phyloP scores from a whole-genome alignment of 2,329 filamentous ascomycete genomes.

The Neofusicoccum ribis region DNA sequence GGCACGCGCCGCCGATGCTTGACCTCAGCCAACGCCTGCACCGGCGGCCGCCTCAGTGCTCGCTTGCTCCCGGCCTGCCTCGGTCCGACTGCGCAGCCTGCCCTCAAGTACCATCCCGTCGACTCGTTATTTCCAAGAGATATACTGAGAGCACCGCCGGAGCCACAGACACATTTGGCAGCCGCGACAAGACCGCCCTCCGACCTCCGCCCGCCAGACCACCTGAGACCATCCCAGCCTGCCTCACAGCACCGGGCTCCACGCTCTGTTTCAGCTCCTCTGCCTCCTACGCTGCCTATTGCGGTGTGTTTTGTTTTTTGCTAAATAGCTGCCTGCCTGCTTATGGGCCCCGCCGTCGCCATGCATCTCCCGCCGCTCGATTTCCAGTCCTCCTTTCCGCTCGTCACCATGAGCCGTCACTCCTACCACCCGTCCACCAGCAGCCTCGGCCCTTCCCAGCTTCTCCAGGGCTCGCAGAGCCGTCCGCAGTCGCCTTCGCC shows the following conservation, averaged over 20 bases:
- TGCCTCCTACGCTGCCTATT: neutral
- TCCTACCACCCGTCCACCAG: conserved; percentile 16
- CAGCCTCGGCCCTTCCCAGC: neutral
- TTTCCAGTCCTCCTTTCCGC: conserved; percentile 31
- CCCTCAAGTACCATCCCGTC: too few relatives aligned
- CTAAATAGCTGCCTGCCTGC: neutral
- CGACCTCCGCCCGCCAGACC: neutral
- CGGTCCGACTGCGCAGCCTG: conserved; percentile 2
- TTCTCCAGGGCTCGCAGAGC: neutral
- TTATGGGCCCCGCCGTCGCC: neutral
- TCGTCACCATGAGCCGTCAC: conserved; percentile 36
- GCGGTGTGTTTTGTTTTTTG: neutral
- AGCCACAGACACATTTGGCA: neutral
- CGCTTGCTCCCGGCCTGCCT: conserved; percentile 8
- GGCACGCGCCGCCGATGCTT: neutral
- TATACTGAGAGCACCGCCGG: neutral
- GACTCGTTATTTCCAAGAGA: neutral
- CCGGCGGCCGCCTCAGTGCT: neutral
- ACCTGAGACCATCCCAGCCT: neutral
- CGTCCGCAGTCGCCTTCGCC: conserved; percentile 10
- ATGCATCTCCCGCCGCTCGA: conserved; percentile 39
- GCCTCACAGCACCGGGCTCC: neutral
- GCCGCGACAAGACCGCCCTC: neutral
- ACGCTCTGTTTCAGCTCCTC: neutral
- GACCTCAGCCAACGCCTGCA: neutral